Conservation (phyloP, 2,329 filamentous ascomycete species). For the Ramularia endophylla region DNA sequence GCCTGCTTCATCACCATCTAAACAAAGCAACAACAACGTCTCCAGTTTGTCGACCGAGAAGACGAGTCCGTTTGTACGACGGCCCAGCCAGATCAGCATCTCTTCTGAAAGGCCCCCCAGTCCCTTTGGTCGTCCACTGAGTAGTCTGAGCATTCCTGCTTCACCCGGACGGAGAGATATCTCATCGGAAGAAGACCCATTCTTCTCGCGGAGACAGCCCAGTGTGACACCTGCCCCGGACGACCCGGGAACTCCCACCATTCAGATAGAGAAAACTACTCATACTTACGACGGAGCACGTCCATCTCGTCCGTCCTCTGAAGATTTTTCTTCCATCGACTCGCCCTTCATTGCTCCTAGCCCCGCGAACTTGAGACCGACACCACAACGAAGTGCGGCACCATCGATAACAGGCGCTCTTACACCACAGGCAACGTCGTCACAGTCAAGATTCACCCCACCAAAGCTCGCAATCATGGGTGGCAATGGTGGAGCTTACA, state of each 20-base stretch:
- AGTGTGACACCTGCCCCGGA: slow-evolving; percentile 6
- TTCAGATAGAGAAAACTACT: background rate
- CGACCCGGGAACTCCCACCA: slow-evolving; percentile 5
- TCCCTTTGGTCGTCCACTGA: slow-evolving; percentile 31
- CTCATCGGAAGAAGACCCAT: too few relatives aligned
- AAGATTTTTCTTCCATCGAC: slow-evolving; percentile 14
- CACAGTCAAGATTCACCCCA: slow-evolving; percentile 8
- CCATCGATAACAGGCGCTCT: slow-evolving; percentile 28
- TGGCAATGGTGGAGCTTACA: slow-evolving; percentile 37
- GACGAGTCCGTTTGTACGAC: slow-evolving; percentile 30
- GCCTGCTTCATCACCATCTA: slow-evolving; percentile 35
- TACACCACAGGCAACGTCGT: slow-evolving; percentile 14
- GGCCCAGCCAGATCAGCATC: slow-evolving; percentile 30
- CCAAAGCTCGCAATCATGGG: slow-evolving; percentile 16
- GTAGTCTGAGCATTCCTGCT: slow-evolving; percentile 24
- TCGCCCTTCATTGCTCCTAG: slow-evolving; percentile 23
- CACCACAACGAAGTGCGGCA: slow-evolving; percentile 34
- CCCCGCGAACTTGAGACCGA: slow-evolving; percentile 32
- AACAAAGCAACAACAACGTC: slow-evolving; percentile 24
- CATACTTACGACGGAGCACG: slow-evolving; percentile 12
- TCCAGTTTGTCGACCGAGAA: slow-evolving; percentile 30
- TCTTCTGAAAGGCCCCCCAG: slow-evolving; percentile 27
- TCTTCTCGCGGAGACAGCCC: slow-evolving; percentile 1
- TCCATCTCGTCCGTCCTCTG: slow-evolving; percentile 16
- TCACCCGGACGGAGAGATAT: slow-evolving; percentile 13